A percentile compares a stretch with the other conserved stretches of the same genome.
Conservation (phyloP, 2,329 filamentous ascomycete genomes). For the Pseudofabraea citricarpa region DNA sequence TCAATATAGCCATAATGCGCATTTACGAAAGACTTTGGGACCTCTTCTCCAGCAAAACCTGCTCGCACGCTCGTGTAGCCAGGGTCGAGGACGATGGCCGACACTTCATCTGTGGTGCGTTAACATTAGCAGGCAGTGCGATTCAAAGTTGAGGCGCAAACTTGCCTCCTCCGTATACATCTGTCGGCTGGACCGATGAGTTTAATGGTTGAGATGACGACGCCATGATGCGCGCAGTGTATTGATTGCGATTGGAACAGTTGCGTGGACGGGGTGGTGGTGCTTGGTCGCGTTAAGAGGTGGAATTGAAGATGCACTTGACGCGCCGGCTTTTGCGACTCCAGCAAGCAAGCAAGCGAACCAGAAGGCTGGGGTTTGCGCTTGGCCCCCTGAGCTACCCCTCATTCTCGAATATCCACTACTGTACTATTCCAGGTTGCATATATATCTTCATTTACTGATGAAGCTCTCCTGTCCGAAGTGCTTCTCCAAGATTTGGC, state of each 20-base stretch:
- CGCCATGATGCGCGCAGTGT: conserved; percentile 37
- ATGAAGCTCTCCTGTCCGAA: too few species aligned
- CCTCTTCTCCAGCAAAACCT: conserved; percentile 96
- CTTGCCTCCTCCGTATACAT: conserved; percentile 60
- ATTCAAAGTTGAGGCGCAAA: conserved; percentile 9
- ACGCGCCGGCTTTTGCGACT: too few species aligned
- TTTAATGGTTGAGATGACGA: conserved; percentile 52
- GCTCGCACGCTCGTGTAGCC: conserved; percentile 89
- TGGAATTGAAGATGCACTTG: too few species aligned
- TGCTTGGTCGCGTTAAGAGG: not conserved
- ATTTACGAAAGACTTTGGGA: conserved; percentile 87
- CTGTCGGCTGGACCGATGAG: conserved; percentile 53
- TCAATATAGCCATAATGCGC: conserved; percentile 74
- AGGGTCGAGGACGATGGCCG: conserved; percentile 91
- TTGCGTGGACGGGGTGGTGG: not conserved
- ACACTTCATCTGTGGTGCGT: conserved; percentile 75
- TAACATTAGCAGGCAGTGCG: conserved; percentile 4
- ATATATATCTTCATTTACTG: too few species aligned
- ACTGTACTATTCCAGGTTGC: too few species aligned
- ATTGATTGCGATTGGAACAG: not conserved
- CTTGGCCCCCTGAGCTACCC: too few species aligned
- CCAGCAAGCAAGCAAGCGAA: too few species aligned
- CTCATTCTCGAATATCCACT: too few species aligned
- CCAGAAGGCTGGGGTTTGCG: too few species aligned
- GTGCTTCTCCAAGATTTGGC: too few species aligned